phyloP scores from a whole-genome alignment of 208 protist species.

The Borovskyia barvae region DNA sequence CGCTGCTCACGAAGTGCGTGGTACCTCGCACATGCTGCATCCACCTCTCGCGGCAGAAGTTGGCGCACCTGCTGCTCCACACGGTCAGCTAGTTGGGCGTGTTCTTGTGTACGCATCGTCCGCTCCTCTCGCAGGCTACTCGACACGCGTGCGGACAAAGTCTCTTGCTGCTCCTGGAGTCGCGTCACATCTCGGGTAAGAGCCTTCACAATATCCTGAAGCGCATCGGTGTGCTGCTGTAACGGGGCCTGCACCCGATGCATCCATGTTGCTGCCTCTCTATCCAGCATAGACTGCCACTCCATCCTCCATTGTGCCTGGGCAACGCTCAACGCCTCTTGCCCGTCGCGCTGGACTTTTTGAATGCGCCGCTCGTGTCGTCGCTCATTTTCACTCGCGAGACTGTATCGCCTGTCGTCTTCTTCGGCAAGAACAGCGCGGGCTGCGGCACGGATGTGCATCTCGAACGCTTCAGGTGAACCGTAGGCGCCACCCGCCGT shows the following conservation, averaged over 20 bases:
- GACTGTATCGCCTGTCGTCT: slow-evolving; percentile 30
- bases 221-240: slow-evolving; percentile 21
- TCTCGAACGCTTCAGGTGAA: slow-evolving; percentile 48
- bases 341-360: slow-evolving; percentile 18
- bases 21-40: slow-evolving; percentile 23
- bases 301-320: slow-evolving; percentile 16
- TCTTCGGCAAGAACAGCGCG: slow-evolving; percentile 45
- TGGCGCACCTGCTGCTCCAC: slow-evolving; percentile 17
- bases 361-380: slow-evolving; percentile 20
- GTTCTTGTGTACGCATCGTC: slow-evolving; percentile 21
- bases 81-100: slow-evolving; percentile 4
- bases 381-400: slow-evolving; percentile 23
- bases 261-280: slow-evolving; percentile 7
- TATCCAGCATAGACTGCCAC: slow-evolving; percentile 12
- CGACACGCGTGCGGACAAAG: not conserved
- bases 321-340: slow-evolving; percentile 19
- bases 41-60: slow-evolving; percentile 23
- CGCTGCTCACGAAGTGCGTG: slow-evolving; percentile 26
- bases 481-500: slow-evolving; percentile 1
- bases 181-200: slow-evolving; percentile 21
- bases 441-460: slow-evolving; percentile 45
- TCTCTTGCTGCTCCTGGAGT: slow-evolving; percentile 20
- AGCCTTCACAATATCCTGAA: slow-evolving; percentile 30
- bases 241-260: slow-evolving; percentile 8
- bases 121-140: slow-evolving; percentile 6